phyloP scores from a whole-genome alignment of 176 grass and related monocot species.

The Lolium perenne region DNA sequence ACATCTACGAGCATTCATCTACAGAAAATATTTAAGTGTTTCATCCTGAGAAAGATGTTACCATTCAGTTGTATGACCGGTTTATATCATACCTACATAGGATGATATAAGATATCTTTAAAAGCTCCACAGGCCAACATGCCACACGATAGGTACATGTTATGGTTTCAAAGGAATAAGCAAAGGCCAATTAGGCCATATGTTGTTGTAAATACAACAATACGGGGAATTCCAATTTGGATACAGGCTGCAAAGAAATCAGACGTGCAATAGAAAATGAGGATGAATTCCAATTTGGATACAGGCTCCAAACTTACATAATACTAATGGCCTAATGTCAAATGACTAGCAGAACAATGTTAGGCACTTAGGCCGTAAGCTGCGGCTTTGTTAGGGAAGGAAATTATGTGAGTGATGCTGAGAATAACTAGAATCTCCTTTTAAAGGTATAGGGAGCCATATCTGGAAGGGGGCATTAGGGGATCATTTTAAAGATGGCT shows the following conservation, averaged over 20 bases:
- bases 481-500: background rate
- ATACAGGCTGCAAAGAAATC: constrained; percentile 4
- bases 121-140: background rate
- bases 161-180: background rate
- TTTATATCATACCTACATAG: constrained; percentile 30
- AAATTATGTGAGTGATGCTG: background rate
- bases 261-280: constrained; percentile 9
- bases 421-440: background rate
- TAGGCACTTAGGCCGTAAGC: background rate
- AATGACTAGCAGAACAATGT: background rate
- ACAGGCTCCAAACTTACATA: background rate
- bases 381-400: background rate
- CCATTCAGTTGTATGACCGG: background rate
- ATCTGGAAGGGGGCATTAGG: background rate
- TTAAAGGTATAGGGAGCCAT: background rate
- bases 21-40: background rate
- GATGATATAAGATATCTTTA: background rate
- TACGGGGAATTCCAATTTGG: background rate
- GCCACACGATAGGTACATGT: background rate
- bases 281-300: background rate
- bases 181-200: background rate
- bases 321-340: background rate
- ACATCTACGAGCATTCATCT: constrained; percentile 10
- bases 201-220: background rate
- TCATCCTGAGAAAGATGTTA: constrained; percentile 15